Conservation (phyloP, 73 alveolate genomes). For the Paraurostyla sp. region DNA sequence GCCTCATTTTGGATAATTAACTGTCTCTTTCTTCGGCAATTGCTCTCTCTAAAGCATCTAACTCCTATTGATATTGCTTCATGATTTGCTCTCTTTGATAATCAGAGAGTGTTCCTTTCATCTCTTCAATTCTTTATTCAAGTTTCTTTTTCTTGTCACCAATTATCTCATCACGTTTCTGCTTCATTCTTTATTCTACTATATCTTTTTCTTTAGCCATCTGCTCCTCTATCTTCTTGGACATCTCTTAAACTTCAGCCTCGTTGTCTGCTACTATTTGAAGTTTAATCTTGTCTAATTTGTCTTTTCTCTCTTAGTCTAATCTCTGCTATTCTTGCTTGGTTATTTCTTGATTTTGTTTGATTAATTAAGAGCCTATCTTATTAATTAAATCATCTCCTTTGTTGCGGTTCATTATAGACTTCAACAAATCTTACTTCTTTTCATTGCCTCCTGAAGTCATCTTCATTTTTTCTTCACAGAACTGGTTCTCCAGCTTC, state of each 20-base stretch:
- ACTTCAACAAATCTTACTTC: constrained; percentile 6
- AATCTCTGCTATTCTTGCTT: constrained; percentile 45
- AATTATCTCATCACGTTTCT: constrained; percentile 61
- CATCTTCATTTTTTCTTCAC: constrained; percentile 17
- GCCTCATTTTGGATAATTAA: constrained; percentile 43
- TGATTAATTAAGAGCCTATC: not conserved
- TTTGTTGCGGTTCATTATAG: not conserved
- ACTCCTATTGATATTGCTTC: constrained; percentile 61
- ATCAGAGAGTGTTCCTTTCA: constrained; percentile 61
- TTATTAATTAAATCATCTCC: not conserved
- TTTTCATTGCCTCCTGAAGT: not conserved
- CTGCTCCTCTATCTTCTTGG: constrained; percentile 64
- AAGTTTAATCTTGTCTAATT: constrained; percentile 56
- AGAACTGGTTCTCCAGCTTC: constrained; percentile 53
- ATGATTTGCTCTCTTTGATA: constrained; percentile 65
- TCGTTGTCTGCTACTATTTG: constrained; percentile 66
- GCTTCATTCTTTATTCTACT: constrained; percentile 57
- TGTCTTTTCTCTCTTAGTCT: constrained; percentile 50
- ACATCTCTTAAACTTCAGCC: constrained; percentile 55
- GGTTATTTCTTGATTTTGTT: not conserved
- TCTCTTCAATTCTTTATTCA: constrained; percentile 56
- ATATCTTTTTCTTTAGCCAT: constrained; percentile 53
- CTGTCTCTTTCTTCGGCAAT: constrained; percentile 68
- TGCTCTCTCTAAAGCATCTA: constrained; percentile 57
- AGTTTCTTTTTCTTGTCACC: constrained; percentile 57